Conservation (phyloP, 2,329 filamentous ascomycete genomes). For the Neonectria punicea region DNA sequence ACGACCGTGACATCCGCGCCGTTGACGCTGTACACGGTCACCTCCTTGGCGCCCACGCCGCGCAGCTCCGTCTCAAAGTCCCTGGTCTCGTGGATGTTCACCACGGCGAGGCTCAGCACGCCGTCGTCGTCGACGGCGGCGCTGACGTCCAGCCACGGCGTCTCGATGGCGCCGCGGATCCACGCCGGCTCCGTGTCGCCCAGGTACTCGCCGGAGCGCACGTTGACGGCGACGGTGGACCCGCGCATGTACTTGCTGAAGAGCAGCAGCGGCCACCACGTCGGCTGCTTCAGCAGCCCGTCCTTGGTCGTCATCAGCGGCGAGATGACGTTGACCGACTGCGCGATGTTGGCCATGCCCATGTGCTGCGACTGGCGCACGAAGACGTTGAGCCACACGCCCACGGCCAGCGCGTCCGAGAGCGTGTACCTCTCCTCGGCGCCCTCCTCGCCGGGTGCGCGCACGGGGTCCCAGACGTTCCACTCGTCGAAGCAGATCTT, state of each 20-base stretch:
- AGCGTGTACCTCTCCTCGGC: conserved; percentile 79
- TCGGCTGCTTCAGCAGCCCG: conserved; percentile 76
- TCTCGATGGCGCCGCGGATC: conserved; percentile 72
- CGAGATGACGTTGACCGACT: conserved; percentile 81
- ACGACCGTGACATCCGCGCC: conserved; percentile 59
- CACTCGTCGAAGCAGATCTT: conserved; percentile 87
- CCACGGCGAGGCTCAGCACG: conserved; percentile 73
- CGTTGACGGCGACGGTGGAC: conserved; percentile 72
- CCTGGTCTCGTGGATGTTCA: conserved; percentile 74
- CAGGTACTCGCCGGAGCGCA: conserved; percentile 70
- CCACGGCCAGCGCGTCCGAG: conserved; percentile 79
- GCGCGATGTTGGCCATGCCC: conserved; percentile 83
- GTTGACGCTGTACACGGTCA: conserved; percentile 71
- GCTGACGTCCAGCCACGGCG: conserved; percentile 76
- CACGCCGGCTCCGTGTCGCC: conserved; percentile 74
- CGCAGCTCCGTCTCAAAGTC: conserved; percentile 69
- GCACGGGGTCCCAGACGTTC: conserved; percentile 83
- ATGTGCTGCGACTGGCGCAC: conserved; percentile 76
- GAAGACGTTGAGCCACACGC: conserved; percentile 80
- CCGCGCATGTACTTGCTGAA: conserved; percentile 72
- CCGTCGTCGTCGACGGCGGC: conserved; percentile 69
- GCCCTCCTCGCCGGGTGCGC: conserved; percentile 76
- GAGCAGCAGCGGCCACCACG: conserved; percentile 78
- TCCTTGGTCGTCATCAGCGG: conserved; percentile 76
- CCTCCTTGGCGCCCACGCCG: conserved; percentile 51